Evolutionary conservation across 441 rosid genomes (phyloP).

Genomic region (Pelargonium citronellum): DNA sequence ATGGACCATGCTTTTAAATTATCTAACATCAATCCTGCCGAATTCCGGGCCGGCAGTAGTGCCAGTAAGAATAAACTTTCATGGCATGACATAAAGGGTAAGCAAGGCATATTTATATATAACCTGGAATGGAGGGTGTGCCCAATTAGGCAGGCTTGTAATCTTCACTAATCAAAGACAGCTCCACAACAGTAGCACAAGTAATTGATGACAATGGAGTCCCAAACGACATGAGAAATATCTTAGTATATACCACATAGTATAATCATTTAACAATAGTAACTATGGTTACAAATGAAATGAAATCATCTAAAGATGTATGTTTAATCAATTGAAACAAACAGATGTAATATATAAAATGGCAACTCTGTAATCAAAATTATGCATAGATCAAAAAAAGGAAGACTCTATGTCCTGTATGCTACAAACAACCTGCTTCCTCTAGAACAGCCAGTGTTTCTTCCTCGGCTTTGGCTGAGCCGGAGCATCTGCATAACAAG

Average conservation of each 20-base stretch:
- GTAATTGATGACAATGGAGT: too few relatives aligned
- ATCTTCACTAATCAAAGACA: too few relatives aligned
- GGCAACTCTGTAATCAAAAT: constrained; percentile 4
- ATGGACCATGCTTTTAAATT: background rate
- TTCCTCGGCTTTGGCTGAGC: constrained; percentile 64
- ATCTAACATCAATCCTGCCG: background rate
- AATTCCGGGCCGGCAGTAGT: background rate
- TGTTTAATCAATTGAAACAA: background rate
- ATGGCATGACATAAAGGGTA: background rate
- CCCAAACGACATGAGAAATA: background rate
- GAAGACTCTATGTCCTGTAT: background rate
- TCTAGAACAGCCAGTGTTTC: constrained; percentile 91
- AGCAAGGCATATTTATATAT: background rate
- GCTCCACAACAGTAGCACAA: too few relatives aligned
- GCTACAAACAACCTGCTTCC: constrained; percentile 18
- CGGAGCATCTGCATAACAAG: constrained; percentile 56
- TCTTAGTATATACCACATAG: background rate
- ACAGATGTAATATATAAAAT: background rate
- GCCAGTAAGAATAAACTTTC: background rate
- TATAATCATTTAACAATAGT: background rate
- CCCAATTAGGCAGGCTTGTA: background rate
- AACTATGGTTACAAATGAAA: background rate
- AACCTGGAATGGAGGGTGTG: background rate
- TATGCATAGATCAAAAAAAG: constrained; percentile 5
- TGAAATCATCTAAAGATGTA: background rate